Base-by-base conservation (phyloP, 116 monocot species). In the Phalaenopsis hybrid region DNA sequence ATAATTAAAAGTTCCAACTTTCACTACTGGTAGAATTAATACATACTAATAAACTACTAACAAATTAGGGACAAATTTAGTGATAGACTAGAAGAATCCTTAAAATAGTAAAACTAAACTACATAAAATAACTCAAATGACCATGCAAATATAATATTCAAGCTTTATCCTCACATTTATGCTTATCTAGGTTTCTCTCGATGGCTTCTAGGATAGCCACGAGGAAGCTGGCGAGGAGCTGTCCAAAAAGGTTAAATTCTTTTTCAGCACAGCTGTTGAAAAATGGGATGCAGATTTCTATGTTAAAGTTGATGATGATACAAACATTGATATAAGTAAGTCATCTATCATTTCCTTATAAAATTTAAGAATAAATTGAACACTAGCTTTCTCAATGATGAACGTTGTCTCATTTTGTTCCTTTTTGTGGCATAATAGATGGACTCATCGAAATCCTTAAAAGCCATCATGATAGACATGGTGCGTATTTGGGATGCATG, bases 211-310 rank as follows among this genome's bases (percentile, higher is more conserved):
- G 98, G 98, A 95, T 85, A 84, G 87, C 75, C 95, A 95, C 69
- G 99, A 99, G 83, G 95, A 99, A 88, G 99, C 90, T 85, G 81
- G 65, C 2, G 95, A 99, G 80, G 99, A 99, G 75, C 80, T 95
- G 80, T 83, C 95, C 25, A 93, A 86, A 77, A 99, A 99, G 87
- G 95, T 89, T 74, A 95, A 95, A 86, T 95, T 80, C 85, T 99
- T 95, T 84, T 99, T 99, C 77, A 92, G 93, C 75, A 76, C 90
- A 15, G 95, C 99, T 79, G 88, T 95, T 86, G 94, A 93, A 84
- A 82, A 69, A 55, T 99, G 99, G 98, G 89, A 99, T 89, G 93
- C 98, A 20, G 95, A 99, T 48, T 99, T 99, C 74, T 99, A 99
- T 88, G 88, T 99, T 44, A 99, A 99, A 88, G 95, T 99, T 86